These are phyloP conservation scores for Solanum pimpinellifolium DNA, from an alignment of 257 asterid species.

Conservation along the genomic window DNA sequence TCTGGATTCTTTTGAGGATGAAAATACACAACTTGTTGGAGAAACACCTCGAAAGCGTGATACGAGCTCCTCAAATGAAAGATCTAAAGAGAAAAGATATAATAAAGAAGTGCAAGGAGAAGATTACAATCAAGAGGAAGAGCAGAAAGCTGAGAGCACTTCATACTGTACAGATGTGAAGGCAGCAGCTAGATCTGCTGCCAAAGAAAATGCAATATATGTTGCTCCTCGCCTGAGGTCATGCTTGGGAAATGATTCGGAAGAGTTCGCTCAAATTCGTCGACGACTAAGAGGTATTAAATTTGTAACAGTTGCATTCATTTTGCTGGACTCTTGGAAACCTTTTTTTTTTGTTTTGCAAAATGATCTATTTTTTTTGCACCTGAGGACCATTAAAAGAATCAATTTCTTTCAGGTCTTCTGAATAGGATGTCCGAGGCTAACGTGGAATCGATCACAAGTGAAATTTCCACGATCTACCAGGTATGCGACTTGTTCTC, in stretches of 20 bases:
- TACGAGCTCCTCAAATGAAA: background rate
- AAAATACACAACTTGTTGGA: slow-evolving; percentile 5
- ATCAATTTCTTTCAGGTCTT: too few species aligned
- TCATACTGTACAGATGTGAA: slow-evolving; percentile 10
- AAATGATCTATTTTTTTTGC: too few species aligned
- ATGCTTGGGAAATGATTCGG: slow-evolving; percentile 39
- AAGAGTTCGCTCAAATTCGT: slow-evolving; percentile 59
- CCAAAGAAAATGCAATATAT: slow-evolving; percentile 23
- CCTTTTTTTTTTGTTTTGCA: too few species aligned
- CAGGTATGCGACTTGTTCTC: too few species aligned
- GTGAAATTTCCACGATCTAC: too few species aligned
- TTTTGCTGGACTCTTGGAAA: too few species aligned
- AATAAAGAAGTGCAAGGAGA: slow-evolving; percentile 9
- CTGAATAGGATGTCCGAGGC: too few species aligned
- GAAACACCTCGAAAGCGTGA: background rate
- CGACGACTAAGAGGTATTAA: slow-evolving; percentile 56
- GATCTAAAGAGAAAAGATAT: background rate
- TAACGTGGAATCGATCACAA: too few species aligned
- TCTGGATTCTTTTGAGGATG: slow-evolving; percentile 10
- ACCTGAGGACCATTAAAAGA: too few species aligned
- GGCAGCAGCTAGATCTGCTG: slow-evolving; percentile 11
- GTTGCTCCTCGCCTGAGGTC: slow-evolving; percentile 71
- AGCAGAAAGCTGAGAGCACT: slow-evolving; percentile 16
- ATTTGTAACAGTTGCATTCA: background rate
- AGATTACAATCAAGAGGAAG: slow-evolving; percentile 7